phyloP scores from a whole-genome alignment of 202 grass and related monocot species.

The Setaria viridis region DNA sequence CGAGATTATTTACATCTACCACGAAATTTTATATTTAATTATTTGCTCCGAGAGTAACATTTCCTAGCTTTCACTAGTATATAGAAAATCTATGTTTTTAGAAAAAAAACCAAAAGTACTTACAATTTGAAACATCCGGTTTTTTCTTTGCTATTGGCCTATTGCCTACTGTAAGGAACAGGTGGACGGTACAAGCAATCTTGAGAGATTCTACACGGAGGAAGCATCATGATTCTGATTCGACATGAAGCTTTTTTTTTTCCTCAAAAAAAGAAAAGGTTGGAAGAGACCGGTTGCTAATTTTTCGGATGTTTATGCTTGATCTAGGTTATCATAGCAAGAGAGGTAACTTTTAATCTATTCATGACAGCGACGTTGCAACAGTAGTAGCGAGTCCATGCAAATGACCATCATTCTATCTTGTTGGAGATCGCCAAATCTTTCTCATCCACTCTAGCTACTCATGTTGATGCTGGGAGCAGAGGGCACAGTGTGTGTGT shows the following conservation, averaged over 20 bases:
- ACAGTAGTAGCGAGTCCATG: neutral
- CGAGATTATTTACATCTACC: too few species aligned
- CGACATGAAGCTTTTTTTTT: neutral
- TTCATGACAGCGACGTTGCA: constrained; percentile 28
- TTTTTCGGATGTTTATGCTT: neutral
- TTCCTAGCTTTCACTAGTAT: too few species aligned
- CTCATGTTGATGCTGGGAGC: constrained; percentile 37
- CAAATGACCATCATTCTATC: constrained; percentile 10
- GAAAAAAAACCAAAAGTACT: too few species aligned
- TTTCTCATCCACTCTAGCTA: constrained; percentile 35
- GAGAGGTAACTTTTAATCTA: constrained; percentile 5
- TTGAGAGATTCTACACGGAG: neutral
- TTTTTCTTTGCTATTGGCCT: neutral
- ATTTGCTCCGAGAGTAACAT: neutral
- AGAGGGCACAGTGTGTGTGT: constrained; percentile 16
- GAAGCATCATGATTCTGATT: neutral
- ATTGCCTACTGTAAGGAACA: neutral
- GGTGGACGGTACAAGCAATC: too few species aligned
- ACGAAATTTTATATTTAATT: neutral
- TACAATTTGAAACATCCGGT: too few species aligned
- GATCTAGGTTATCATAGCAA: neutral
- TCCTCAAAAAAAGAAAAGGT: neutral
- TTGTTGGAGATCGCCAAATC: constrained; percentile 19
- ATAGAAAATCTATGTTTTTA: too few species aligned
- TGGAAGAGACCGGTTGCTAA: neutral